A percentile compares a stretch with the other conserved stretches of the same genome.
phyloP scores from a whole-genome alignment of 2,329 filamentous ascomycete species.

The Paraphaeosphaeria sporulosa region DNA sequence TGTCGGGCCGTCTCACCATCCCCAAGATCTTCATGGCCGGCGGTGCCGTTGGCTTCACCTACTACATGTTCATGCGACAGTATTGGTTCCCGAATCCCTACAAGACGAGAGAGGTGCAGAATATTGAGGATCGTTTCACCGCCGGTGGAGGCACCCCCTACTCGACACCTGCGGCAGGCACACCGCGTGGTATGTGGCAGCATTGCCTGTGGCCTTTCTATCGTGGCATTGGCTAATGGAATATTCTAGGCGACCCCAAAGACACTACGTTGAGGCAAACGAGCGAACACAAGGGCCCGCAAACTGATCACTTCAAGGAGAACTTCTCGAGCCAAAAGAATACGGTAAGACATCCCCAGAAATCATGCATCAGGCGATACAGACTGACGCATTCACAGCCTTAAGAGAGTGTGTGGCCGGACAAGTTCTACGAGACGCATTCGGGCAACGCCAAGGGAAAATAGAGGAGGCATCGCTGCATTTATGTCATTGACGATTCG shows the following conservation, averaged over 20 bases:
- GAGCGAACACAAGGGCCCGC: conserved; percentile 35
- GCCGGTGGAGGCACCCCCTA: conserved; percentile 41
- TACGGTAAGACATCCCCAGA: conserved; percentile 24
- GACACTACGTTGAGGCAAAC: conserved; percentile 34
- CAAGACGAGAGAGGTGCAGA: conserved; percentile 45
- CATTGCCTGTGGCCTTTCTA: conserved; percentile 1
- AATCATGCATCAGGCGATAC: background rate
- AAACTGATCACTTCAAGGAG: conserved; percentile 36
- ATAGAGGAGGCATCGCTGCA: conserved; percentile 40
- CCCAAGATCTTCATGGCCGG: conserved; percentile 49
- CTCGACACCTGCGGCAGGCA: conserved; percentile 41
- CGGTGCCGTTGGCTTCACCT: conserved; percentile 44
- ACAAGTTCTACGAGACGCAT: conserved; percentile 44
- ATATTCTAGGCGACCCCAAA: conserved; percentile 28
- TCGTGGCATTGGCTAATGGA: conserved; percentile 2
- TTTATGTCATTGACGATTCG: background rate
- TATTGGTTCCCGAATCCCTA: conserved; percentile 50
- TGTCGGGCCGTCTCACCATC: conserved; percentile 42
- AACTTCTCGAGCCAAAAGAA: conserved; percentile 37
- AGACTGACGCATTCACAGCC: conserved; percentile 21
- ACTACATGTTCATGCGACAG: conserved; percentile 47
- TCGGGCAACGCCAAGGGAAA: conserved; percentile 45
- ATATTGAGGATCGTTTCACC: conserved; percentile 45
- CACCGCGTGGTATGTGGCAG: conserved; percentile 33
- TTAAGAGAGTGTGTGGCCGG: conserved; percentile 36